Evolutionary conservation across 2,329 filamentous ascomycete genomes (phyloP), one percentile per base, ranked within the genome.

Genomic region (Hypoxylon sp.): DNA sequence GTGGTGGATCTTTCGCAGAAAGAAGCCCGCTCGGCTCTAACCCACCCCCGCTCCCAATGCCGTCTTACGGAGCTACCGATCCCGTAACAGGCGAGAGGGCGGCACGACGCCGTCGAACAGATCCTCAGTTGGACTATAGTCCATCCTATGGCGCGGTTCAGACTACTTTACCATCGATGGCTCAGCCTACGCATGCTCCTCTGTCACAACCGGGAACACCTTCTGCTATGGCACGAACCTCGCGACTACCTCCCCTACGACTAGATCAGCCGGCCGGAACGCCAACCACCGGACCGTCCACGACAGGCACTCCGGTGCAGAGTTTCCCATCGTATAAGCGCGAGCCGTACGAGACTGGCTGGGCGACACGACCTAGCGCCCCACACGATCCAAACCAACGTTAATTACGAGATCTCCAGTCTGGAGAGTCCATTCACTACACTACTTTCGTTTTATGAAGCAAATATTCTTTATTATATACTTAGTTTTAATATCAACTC

Each of bases 241-340:
- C 85, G 9, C 79, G 83, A 60, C 76, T 87, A 2, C 85, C 85
- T 3, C 84, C 85, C 1, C 72, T 87, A 38, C 79, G 84, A 4
- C 81, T 87, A 68, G 84, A 87, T 41, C 79, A 79, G 36, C 73
- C 74, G 14, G 60, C 72, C 21, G 71, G 70, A 19, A 73, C 74
- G 23, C 68, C 70, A 30, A 70, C 71, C 13, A 71, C 70, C 17
- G 71, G 70, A 10, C 65, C 65, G 13, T 71, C 75, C 10, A 67
- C 67, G 43, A 64, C 73, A 32, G 69, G 62, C 50, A 75, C 73
- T 17, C 68, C 73, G 1, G 71, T 72, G 19, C 74, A 75, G 38
- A 68, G 65, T 19, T 75, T 73, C 51, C 74, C 71, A 46, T 77
- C 71, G 49, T 74, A 73, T 60, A 79, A 72, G 56, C 75, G 77